Evolutionary conservation across 2,329 filamentous ascomycete species (phyloP).

Genomic region (Aspergillus sp.): DNA sequence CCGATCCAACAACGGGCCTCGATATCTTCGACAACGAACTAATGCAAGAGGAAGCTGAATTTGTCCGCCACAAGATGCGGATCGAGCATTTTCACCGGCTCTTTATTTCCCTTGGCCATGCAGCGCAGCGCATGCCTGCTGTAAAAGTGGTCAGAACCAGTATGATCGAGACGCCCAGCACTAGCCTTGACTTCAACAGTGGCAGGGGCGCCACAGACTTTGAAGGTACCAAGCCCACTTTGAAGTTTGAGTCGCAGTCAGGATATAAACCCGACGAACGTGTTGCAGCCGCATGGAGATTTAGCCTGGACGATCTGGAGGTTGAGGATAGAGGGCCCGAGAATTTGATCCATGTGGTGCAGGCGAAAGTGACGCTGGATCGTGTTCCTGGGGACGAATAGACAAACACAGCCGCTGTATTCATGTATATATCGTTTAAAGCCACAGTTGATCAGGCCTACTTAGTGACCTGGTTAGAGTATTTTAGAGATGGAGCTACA

Average conservation of each 20-base stretch:
- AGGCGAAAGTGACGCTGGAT: no score
- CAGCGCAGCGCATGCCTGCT: slow-evolving; percentile 1
- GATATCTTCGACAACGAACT: not conserved
- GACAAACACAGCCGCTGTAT: no score
- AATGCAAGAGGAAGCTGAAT: not conserved
- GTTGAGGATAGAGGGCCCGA: not conserved
- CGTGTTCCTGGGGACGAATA: no score
- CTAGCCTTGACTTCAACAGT: not conserved
- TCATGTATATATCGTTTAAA: no score
- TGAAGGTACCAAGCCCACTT: not conserved
- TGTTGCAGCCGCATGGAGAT: slow-evolving; percentile 1
- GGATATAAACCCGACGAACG: slow-evolving; percentile 3
- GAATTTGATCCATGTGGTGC: not conserved
- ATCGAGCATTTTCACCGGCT: not conserved
- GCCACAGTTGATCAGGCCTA: no score
- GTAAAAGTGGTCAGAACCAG: not conserved
- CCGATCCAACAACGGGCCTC: no score
- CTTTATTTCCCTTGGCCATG: slow-evolving; percentile 4
- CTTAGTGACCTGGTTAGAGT: no score
- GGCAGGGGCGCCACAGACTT: no score
- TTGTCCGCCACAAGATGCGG: not conserved
- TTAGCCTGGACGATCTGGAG: not conserved
- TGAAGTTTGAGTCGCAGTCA: not conserved
- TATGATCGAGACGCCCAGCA: not conserved
- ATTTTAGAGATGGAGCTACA: no score